Evolutionary conservation across 129 eudicot genomes (phyloP), one percentile per base, ranked within the genome.

Genomic region (Silybum marianum): DNA sequence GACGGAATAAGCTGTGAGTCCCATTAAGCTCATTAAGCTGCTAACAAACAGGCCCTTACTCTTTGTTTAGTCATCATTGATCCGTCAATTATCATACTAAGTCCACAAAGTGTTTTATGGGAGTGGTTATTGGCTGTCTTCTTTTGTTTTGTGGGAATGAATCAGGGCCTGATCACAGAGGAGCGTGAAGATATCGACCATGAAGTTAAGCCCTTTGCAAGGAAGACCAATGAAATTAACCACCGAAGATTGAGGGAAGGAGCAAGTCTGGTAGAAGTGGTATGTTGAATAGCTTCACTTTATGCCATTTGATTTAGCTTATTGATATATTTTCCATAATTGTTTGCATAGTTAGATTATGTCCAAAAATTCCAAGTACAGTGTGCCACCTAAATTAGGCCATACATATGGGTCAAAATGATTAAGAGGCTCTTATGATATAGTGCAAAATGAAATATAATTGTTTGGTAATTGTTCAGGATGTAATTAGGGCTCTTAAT

Each of bases 211-310:
- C 94, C 97, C 44, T 95, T 95, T 92, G 98, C 97, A 58, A 86
- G 94, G 80, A 95, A 84, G 78, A 76, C 80, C 38, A 92, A 89
- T 12, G 98, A 95, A 82, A 76, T 74, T 74, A 85, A 81, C 23
- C 93, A 91, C 18, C 89, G 92, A 75, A 93, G 98, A 16, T 85
- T 95, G 46, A 90, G 74, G 74, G 98, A 95, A 88, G 97, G 98
- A 67, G 91, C 98, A 86, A 88, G 84, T 75, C 96, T 95, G 38
- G 90, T 73, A 71, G 94, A 95, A 81, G 98, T 95, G 98, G 98
- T 95, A 9, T 21, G 96, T 89, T 69, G 23, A 58, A 71, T 75
- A 51, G 65, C 71, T 40, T 69, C 22, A 14, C 22, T 54, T 24
- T 75, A 36, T 23, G 9, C 0, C 11, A 2, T 48, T 82, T 69